Percentiles rank a stretch among this genome's conserved stretches.
These are phyloP conservation scores for Colletotrichum simmondsii DNA, from an alignment of 2,329 filamentous ascomycete genomes.

Conservation along the genomic window DNA sequence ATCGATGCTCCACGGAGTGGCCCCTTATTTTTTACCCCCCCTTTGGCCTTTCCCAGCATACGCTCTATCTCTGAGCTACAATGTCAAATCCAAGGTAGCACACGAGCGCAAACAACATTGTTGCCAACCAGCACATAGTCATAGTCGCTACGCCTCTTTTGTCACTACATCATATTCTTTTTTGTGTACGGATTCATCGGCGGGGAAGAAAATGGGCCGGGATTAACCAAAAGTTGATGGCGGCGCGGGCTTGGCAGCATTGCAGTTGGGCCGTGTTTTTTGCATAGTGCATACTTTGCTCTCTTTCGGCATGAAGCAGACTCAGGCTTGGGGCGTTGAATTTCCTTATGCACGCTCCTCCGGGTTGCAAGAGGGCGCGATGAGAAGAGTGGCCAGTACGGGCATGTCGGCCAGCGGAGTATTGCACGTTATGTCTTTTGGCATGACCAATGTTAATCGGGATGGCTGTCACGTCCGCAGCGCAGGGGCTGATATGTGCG, in stretches of 20 bases:
- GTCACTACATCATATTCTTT: neutral
- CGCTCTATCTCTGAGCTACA: neutral
- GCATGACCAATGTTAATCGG: neutral
- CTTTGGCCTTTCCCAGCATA: neutral
- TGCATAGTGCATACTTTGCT: neutral
- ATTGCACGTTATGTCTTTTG: neutral
- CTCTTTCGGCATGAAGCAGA: neutral
- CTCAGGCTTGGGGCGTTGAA: conserved; percentile 8
- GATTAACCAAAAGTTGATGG: neutral
- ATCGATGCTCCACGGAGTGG: neutral
- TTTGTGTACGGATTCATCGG: neutral
- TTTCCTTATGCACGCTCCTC: conserved; percentile 9
- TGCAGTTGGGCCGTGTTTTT: neutral
- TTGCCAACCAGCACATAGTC: neutral
- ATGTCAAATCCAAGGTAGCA: neutral
- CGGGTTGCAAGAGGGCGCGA: neutral
- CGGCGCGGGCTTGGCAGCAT: neutral
- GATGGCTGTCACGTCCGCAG: neutral
- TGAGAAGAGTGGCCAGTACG: neutral
- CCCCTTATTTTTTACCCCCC: neutral
- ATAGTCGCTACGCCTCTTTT: neutral
- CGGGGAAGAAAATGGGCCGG: neutral
- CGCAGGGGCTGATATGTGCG: neutral
- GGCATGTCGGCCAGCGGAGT: neutral
- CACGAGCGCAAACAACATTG: neutral